Percentiles rank a stretch among this genome's conserved stretches.
Conservation (phyloP, 2,329 filamentous ascomycete species). For the Ophiocordyceps unilateralis region DNA sequence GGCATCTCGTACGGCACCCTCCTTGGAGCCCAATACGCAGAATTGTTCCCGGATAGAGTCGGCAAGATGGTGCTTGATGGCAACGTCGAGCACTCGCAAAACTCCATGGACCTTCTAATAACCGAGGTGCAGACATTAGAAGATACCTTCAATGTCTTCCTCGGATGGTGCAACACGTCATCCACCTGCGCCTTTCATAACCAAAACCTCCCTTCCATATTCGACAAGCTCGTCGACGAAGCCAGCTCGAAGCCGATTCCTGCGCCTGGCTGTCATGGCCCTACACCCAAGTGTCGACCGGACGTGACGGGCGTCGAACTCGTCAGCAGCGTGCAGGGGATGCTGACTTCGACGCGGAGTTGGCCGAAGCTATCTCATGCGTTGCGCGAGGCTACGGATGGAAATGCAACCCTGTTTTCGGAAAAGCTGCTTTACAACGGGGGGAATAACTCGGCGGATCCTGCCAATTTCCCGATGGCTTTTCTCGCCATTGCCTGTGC, state of each 20-base stretch:
- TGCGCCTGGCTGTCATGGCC: background rate
- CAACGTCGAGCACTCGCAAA: constrained; percentile 10
- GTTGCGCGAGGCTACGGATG: background rate
- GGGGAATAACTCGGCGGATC: background rate
- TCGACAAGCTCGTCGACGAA: background rate
- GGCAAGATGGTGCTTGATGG: constrained; percentile 22
- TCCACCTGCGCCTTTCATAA: background rate
- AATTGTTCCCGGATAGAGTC: constrained; percentile 24
- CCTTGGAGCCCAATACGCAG: constrained; percentile 20
- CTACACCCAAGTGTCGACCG: background rate
- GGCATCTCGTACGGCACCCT: constrained; percentile 23
- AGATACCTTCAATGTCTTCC: background rate
- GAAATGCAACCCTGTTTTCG: background rate
- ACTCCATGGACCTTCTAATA: background rate
- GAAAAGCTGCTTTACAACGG: background rate
- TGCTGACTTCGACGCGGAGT: background rate
- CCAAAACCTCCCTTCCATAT: background rate
- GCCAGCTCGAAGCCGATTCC: background rate
- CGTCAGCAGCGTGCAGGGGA: background rate
- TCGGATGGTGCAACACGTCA: background rate
- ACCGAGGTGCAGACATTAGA: constrained; percentile 1
- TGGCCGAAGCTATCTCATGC: background rate
- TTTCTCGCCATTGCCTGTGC: constrained; percentile 1
- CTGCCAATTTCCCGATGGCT: background rate
- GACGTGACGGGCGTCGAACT: background rate